phyloP scores from a whole-genome alignment of 805 yeast genomes.

The Kazachstania africana region DNA sequence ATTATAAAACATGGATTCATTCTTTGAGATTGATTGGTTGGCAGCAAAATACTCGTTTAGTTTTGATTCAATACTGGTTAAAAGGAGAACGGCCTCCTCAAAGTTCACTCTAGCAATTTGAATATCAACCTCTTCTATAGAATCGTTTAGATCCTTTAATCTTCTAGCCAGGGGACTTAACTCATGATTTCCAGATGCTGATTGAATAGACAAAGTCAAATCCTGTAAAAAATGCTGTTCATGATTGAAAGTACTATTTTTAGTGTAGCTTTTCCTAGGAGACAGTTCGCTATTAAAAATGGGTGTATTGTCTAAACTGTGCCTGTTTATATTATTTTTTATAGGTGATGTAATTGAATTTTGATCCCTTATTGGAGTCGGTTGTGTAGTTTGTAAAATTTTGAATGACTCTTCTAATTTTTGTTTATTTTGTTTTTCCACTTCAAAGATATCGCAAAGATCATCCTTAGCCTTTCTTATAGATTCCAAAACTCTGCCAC shows the following conservation, averaged over 20 bases:
- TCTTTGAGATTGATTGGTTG: constrained; percentile 10
- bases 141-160: constrained; percentile 45
- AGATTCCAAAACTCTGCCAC: constrained; percentile 37
- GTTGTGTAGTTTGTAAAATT: constrained; percentile 27
- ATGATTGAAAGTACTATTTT: constrained; percentile 2
- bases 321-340: constrained; percentile 28
- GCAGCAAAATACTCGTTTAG: too few species aligned
- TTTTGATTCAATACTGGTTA: constrained; percentile 26
- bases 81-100: constrained; percentile 29
- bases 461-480: constrained; percentile 54
- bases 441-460: constrained; percentile 41
- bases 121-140: constrained; percentile 59
- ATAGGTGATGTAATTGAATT: constrained; percentile 23
- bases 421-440: constrained; percentile 35
- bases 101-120: constrained; percentile 50
- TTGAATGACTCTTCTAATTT: constrained; percentile 35
- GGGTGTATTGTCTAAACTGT: constrained; percentile 9
- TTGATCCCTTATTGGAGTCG: constrained; percentile 21
- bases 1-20: constrained; percentile 24
- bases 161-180: constrained; percentile 31
- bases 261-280: constrained; percentile 7
- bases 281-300: too few species aligned
- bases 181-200: constrained; percentile 44
- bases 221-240: constrained; percentile 38
- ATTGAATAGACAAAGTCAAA: constrained; percentile 49